phyloP scores from a whole-genome alignment of 257 asterid genomes.

The Solanum etuberosum region DNA sequence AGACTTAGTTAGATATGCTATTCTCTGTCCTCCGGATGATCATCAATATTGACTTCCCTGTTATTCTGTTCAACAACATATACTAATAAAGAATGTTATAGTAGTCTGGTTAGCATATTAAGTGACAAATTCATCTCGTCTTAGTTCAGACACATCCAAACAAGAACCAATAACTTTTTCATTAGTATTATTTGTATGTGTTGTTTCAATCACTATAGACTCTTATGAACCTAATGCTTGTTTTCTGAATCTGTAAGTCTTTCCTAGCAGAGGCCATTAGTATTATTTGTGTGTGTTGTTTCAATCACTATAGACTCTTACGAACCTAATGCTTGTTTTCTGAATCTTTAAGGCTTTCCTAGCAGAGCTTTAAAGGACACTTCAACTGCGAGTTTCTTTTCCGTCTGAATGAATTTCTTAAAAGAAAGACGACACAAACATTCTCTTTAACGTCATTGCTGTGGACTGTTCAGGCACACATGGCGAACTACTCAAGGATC shows the following conservation, averaged over 20 bases:
- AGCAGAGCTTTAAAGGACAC: background rate
- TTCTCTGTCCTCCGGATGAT: background rate
- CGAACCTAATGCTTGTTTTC: background rate
- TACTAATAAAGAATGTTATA: background rate
- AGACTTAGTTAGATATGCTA: background rate
- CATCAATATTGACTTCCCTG: background rate
- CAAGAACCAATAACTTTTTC: background rate
- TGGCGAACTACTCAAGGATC: slow-evolving; percentile 24
- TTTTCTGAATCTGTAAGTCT: background rate
- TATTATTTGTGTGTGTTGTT: background rate
- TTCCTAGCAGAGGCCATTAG: background rate
- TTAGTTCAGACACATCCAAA: background rate
- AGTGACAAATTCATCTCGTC: background rate
- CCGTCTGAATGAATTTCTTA: background rate
- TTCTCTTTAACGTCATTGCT: background rate
- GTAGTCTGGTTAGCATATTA: background rate
- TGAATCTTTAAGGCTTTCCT: background rate
- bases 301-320: background rate
- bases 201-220: background rate
- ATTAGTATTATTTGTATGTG: background rate
- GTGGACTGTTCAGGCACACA: slow-evolving; percentile 36
- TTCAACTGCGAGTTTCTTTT: background rate
- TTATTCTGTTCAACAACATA: background rate
- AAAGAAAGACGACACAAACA: background rate
- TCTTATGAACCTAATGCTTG: background rate